phyloP scores from a whole-genome alignment of 2,329 filamentous ascomycete species.

The Teratosphaeria viscida region DNA sequence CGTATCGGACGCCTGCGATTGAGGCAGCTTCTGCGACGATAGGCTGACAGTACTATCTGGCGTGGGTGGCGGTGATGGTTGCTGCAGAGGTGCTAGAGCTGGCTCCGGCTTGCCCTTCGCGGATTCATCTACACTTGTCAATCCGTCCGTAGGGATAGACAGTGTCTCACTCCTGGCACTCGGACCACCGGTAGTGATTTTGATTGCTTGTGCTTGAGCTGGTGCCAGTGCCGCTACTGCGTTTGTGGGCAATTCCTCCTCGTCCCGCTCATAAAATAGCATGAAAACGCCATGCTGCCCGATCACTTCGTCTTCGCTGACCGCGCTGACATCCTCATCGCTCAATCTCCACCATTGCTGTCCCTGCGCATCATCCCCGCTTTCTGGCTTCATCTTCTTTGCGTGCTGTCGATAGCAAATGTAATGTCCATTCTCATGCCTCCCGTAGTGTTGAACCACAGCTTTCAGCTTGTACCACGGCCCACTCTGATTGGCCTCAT shows the following conservation, averaged over 20 bases:
- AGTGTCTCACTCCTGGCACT: background rate
- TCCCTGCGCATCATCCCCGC: slow-evolving; percentile 1
- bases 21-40: background rate
- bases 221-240: background rate
- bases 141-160: background rate
- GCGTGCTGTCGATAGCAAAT: slow-evolving; percentile 75
- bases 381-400: slow-evolving; percentile 2
- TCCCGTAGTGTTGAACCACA: slow-evolving; percentile 77
- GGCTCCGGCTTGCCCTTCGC: background rate
- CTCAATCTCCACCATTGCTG: slow-evolving; percentile 78
- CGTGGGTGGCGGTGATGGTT: background rate
- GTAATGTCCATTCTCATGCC: slow-evolving; percentile 93
- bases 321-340: slow-evolving; percentile 70
- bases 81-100: background rate
- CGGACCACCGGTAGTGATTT: background rate
- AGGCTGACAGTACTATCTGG: background rate
- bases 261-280: slow-evolving; percentile 76
- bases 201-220: background rate
- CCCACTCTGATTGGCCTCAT: slow-evolving; percentile 26
- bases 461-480: slow-evolving; percentile 66
- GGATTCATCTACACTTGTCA: background rate
- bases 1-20: background rate
- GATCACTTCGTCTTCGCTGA: slow-evolving; percentile 63
- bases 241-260: background rate
- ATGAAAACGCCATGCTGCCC: slow-evolving; percentile 81